Conservation (phyloP, 352 stramenopile genomes). For the Globisporangium cystogenes region DNA sequence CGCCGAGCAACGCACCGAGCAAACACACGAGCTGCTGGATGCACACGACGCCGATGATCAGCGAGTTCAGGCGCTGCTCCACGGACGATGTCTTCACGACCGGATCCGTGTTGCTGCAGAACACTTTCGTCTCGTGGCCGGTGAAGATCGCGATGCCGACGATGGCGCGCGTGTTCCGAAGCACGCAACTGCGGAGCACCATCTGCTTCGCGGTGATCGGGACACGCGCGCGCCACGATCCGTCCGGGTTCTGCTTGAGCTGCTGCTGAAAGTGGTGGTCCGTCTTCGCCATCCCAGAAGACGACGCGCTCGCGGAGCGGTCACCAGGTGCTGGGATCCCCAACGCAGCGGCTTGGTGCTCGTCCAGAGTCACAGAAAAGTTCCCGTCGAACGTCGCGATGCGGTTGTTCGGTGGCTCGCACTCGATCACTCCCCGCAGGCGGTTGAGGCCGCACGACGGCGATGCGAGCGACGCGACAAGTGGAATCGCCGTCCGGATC, state of each 20-base stretch:
- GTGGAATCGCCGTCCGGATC: slow-evolving; percentile 64
- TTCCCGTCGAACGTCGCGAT: slow-evolving; percentile 83
- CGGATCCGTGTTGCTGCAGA: slow-evolving; percentile 74
- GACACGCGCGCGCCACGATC: slow-evolving; percentile 30
- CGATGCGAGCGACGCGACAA: slow-evolving; percentile 32
- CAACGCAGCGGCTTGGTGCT: slow-evolving; percentile 27
- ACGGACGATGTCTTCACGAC: slow-evolving; percentile 78
- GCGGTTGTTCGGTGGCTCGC: slow-evolving; percentile 76
- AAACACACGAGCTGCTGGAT: slow-evolving; percentile 74
- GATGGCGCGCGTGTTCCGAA: slow-evolving; percentile 83
- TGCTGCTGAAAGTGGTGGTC: slow-evolving; percentile 16
- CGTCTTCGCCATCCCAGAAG: neutral
- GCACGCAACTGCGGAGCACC: slow-evolving; percentile 82
- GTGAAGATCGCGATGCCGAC: slow-evolving; percentile 89
- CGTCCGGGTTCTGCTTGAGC: slow-evolving; percentile 26
- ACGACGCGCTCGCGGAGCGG: no score
- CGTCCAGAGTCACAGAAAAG: slow-evolving; percentile 38
- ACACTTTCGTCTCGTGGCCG: slow-evolving; percentile 80
- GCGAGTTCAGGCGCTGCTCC: slow-evolving; percentile 57
- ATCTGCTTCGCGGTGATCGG: slow-evolving; percentile 86
- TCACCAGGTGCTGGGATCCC: slow-evolving; percentile 16
- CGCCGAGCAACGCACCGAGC: slow-evolving; percentile 54
- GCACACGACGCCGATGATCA: slow-evolving; percentile 71
- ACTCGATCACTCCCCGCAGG: slow-evolving; percentile 58
- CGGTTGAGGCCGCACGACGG: slow-evolving; percentile 25